Evolutionary conservation across 2,329 filamentous ascomycete species (phyloP).

Genomic region (Arthrobotrys musiformis): DNA sequence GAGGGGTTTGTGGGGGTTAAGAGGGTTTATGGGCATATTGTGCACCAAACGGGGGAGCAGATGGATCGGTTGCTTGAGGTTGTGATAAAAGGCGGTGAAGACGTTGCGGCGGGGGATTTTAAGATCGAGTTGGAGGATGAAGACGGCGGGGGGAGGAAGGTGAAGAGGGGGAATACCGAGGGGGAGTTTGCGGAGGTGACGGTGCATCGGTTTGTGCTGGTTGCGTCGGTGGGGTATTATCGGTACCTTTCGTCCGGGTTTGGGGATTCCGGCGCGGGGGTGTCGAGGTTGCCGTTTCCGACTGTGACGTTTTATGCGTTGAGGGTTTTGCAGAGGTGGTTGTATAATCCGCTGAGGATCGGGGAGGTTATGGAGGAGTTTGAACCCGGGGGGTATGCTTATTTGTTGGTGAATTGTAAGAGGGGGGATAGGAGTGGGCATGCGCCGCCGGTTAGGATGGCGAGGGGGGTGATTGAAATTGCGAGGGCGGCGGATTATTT

Average conservation of each 20-base stretch:
- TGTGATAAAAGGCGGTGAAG: neutral
- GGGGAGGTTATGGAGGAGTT: slow-evolving; percentile 35
- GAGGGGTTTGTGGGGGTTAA: slow-evolving; percentile 35
- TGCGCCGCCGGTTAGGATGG: slow-evolving; percentile 32
- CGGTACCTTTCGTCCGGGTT: too few species aligned
- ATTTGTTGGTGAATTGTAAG: slow-evolving; percentile 31
- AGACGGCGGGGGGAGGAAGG: slow-evolving; percentile 7
- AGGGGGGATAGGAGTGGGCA: slow-evolving; percentile 25
- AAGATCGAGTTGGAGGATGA: slow-evolving; percentile 44
- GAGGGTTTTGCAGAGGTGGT: slow-evolving; percentile 35
- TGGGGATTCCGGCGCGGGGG: too few species aligned
- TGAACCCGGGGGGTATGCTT: slow-evolving; percentile 25
- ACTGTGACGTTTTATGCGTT: slow-evolving; percentile 40
- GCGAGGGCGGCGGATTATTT: slow-evolving; percentile 57
- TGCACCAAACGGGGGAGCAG: slow-evolving; percentile 24
- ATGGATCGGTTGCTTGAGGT: slow-evolving; percentile 43
- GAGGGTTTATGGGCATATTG: slow-evolving; percentile 18
- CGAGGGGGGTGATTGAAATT: slow-evolving; percentile 56
- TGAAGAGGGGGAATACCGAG: neutral
- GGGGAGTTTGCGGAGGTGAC: neutral
- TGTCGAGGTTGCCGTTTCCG: too few species aligned
- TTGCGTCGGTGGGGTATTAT: too few species aligned
- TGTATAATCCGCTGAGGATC: slow-evolving; percentile 41
- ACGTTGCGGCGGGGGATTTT: slow-evolving; percentile 26
- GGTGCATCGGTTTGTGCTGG: too few species aligned